A percentile compares a stretch with the other conserved stretches of the same genome.
phyloP scores from a whole-genome alignment of 441 rosid species.

The Eruca vesicaria region DNA sequence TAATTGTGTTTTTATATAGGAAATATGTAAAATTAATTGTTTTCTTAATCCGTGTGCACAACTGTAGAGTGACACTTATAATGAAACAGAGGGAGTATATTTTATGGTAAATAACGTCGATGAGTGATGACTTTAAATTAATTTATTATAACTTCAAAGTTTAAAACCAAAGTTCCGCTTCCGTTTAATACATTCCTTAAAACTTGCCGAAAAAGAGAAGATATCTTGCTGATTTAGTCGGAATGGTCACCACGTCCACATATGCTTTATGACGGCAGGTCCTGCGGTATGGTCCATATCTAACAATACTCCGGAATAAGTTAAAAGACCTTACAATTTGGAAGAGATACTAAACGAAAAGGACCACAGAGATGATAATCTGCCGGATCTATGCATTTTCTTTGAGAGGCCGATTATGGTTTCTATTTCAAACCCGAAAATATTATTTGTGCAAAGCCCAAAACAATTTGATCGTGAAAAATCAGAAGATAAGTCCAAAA shows the following conservation, averaged over 20 bases:
- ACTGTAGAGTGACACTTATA: too few relatives aligned
- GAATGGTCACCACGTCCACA: background rate
- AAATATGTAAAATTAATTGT: too few relatives aligned
- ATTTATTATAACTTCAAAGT: background rate
- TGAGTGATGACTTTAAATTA: background rate
- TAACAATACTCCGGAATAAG: background rate
- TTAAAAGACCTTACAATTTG: background rate
- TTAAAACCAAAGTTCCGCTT: background rate
- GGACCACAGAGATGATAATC: background rate
- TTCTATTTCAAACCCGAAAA: background rate
- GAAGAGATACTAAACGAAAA: background rate
- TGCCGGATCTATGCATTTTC: background rate
- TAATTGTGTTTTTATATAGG: too few relatives aligned
- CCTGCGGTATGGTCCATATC: background rate
- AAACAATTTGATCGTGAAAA: conserved; percentile 7
- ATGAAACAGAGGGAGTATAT: too few relatives aligned
- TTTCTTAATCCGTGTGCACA: too few relatives aligned
- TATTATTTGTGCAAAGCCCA: conserved; percentile 7
- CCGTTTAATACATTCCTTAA: background rate
- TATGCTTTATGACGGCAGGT: background rate
- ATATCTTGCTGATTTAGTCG: background rate
- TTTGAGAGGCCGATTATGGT: background rate
- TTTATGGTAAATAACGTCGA: background rate
- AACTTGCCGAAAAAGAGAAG: too few relatives aligned
- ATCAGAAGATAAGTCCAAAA: background rate